Evolutionary conservation across 306 rosid genomes (phyloP).

Genomic region (Cicer judaicum): DNA sequence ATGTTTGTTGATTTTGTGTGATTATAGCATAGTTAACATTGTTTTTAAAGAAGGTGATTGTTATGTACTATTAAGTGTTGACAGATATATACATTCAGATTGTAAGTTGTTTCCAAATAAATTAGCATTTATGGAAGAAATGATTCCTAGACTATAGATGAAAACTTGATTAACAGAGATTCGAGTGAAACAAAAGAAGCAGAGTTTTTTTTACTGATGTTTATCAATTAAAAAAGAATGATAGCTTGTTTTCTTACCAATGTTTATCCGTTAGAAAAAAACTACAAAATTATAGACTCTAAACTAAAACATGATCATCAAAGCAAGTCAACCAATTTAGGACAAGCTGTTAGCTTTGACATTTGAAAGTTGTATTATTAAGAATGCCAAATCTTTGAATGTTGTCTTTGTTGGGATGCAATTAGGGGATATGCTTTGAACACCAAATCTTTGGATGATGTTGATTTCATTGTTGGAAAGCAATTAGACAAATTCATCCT

Average conservation of each 20-base stretch:
- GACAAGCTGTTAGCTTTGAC: conserved; percentile 2
- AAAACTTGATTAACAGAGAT: too few species aligned
- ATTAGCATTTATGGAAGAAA: conserved; percentile 25
- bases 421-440: too few species aligned
- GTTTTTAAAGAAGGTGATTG: conserved; percentile 10
- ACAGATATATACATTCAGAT: not conserved
- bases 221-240: not conserved
- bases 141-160: conserved; percentile 1
- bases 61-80: conserved; percentile 17
- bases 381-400: conserved; percentile 24
- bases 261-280: conserved; percentile 30
- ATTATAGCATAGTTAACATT: conserved; percentile 12
- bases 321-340: conserved; percentile 31
- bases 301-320: conserved; percentile 34
- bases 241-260: conserved; percentile 20
- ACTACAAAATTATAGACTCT: conserved; percentile 21
- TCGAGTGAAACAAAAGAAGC: too few species aligned
- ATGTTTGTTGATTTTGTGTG: conserved; percentile 34
- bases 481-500: too few species aligned
- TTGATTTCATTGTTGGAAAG: too few species aligned
- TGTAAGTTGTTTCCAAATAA: conserved; percentile 1
- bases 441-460: too few species aligned
- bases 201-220: too few species aligned
- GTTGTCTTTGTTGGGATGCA: too few species aligned
- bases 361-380: conserved; percentile 26